Conservation (phyloP, 2,329 filamentous ascomycete species). For the Colletotrichum sp. region DNA sequence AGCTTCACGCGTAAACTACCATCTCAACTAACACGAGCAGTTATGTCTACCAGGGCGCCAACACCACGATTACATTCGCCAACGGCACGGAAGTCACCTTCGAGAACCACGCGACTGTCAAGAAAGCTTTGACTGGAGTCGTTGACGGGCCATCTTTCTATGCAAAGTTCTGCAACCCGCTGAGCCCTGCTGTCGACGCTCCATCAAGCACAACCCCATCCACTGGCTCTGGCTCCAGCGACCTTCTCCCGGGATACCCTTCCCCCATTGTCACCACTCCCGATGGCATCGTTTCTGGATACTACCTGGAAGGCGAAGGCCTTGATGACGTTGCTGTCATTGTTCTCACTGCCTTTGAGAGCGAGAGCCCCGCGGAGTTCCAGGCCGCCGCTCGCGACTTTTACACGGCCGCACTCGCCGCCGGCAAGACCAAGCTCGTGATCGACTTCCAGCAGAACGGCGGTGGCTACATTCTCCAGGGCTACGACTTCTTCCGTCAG, state of each 20-base stretch:
- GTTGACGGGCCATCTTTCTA: slow-evolving; percentile 38
- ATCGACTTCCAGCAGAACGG: slow-evolving; percentile 64
- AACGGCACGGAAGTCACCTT: slow-evolving; percentile 37
- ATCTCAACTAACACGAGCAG: not conserved
- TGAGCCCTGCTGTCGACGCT: not conserved
- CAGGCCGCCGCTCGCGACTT: slow-evolving; percentile 37
- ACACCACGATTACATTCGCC: slow-evolving; percentile 39
- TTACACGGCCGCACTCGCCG: slow-evolving; percentile 38
- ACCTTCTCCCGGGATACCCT: slow-evolving; percentile 28
- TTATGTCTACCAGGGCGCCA: slow-evolving; percentile 33
- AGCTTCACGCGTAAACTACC: no score
- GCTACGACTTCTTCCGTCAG: slow-evolving; percentile 63
- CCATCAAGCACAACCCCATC: not conserved
- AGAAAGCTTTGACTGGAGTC: slow-evolving; percentile 32
- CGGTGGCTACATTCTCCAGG: slow-evolving; percentile 62
- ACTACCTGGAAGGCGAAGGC: slow-evolving; percentile 37
- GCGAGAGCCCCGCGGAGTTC: slow-evolving; percentile 34
- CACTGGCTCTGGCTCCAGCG: not conserved
- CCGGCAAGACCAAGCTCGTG: slow-evolving; percentile 64
- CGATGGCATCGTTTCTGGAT: slow-evolving; percentile 32
- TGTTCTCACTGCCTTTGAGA: slow-evolving; percentile 29
- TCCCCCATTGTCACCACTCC: slow-evolving; percentile 29
- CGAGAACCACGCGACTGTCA: slow-evolving; percentile 35
- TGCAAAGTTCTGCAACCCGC: slow-evolving; percentile 34
- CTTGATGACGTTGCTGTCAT: slow-evolving; percentile 38